Base-by-base conservation (phyloP, 805 yeast genomes). In the Teunomyces atbi region DNA sequence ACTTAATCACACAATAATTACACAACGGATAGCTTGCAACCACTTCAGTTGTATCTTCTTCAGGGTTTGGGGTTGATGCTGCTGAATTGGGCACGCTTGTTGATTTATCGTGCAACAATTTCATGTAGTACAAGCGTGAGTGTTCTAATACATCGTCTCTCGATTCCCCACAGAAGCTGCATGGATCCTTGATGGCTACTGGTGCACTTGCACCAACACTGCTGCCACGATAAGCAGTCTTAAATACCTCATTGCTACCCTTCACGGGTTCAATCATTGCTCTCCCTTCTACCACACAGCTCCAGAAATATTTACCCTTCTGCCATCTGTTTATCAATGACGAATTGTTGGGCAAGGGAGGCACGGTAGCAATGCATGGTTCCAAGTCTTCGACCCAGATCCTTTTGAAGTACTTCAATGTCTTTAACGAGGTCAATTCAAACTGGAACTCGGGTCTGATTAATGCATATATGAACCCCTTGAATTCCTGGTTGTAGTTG, bases 231-330 rank as follows among this genome's bases (percentile, higher is more conserved):
- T 71, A 69, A 1, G 69, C 58, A 29, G 71, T 55, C 55, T 82
- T 80, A 68, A 84, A 85, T 1, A 81, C 78, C 62, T 87, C 95
- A 57, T 91, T 90, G 34, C 85, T 76, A 0, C 92, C 91, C 43
- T 89, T 81, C 6, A 91, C 78, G 0, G 99, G 99, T 64, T 90
- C 96, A 33, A 92, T 83, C 3, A 82, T 74, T 5, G 89, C 89
- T 37, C 85, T 76, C 3, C 95, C 95, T 43, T 90, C 97, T 27
- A 86, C 77, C 51, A 92, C 74, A 13, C 83, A 77, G 39, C 74
- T 65, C 73, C 90, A 71, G 45, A 91, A 76, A 10, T 82, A 57
- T 51, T 68, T 69, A 3, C 72, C 74, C 56, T 68, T 69, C 45
- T 61, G 68, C 74, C 74, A 72, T 48, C 76, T 56, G 51, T 63